A percentile compares a stretch with the other conserved stretches of the same genome.
Conservation (phyloP, 345 rosid genomes). For the Corchorus olitorius region DNA sequence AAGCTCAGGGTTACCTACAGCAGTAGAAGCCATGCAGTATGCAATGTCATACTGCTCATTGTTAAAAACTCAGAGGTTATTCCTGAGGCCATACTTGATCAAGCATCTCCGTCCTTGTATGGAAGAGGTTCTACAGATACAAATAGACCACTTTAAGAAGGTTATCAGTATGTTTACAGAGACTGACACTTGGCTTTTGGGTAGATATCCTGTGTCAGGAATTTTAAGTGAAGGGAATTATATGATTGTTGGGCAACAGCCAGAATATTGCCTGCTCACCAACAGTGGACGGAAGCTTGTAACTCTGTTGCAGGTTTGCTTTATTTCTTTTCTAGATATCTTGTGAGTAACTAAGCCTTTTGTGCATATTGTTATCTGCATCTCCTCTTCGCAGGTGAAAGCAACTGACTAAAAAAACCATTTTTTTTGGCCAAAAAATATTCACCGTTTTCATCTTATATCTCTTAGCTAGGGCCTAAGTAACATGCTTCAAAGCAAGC, state of each 20-base stretch:
- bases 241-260: conserved; percentile 38
- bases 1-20: conserved; percentile 43
- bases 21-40: conserved; percentile 49
- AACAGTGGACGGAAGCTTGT: conserved; percentile 63
- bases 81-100: conserved; percentile 41
- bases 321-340: conserved; percentile 2
- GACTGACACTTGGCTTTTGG: conserved; percentile 57
- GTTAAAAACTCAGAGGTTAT: conserved; percentile 47
- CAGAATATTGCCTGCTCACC: conserved; percentile 56
- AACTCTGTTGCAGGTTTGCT: conserved; percentile 58
- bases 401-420: neutral
- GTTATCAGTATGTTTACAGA: conserved; percentile 50
- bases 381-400: neutral
- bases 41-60: conserved; percentile 51
- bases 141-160: conserved; percentile 57
- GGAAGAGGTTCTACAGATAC: conserved; percentile 49
- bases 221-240: conserved; percentile 38
- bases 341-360: neutral
- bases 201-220: conserved; percentile 54
- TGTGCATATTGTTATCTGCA: neutral
- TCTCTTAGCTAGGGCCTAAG: neutral
- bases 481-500: neutral
- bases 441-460: neutral
- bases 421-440: neutral
- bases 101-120: conserved; percentile 44